phyloP scores from a whole-genome alignment of 108 stramenopile genomes.

The Nannochloropsis oceanica region DNA sequence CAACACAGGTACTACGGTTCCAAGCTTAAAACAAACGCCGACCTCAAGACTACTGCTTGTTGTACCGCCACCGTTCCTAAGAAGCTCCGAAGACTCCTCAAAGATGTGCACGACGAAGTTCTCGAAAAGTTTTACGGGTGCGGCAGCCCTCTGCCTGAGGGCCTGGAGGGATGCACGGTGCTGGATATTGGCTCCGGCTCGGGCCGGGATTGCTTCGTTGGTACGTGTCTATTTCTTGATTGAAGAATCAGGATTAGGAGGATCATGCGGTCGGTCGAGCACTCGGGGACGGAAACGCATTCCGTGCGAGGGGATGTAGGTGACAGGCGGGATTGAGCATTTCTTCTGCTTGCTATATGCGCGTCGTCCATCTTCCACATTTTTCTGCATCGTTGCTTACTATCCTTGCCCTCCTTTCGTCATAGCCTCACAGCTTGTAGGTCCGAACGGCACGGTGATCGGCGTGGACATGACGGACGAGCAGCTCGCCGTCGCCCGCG shows the following conservation, averaged over 20 bases:
- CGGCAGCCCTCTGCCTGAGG: conserved; percentile 74
- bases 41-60: conserved; percentile 88
- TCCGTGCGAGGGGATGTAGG: neutral
- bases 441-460: conserved; percentile 61
- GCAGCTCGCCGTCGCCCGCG: conserved; percentile 70
- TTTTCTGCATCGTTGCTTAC: neutral
- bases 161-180: conserved; percentile 55
- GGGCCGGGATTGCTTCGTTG: conserved; percentile 80
- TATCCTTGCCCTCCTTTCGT: neutral
- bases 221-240: conserved; percentile 7
- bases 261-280: neutral
- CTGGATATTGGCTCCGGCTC: conserved; percentile 86
- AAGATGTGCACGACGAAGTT: conserved; percentile 62
- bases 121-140: conserved; percentile 85
- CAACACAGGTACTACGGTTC: conserved; percentile 63
- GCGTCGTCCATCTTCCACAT: neutral
- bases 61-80: conserved; percentile 54
- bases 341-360: neutral
- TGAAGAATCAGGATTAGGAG: neutral
- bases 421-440: conserved; percentile 60
- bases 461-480: conserved; percentile 97
- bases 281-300: neutral
- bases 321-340: too few relatives aligned
- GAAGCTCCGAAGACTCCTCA: conserved; percentile 54
- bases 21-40: conserved; percentile 55